A percentile compares a stretch with the other conserved stretches of the same genome.
Evolutionary conservation across 2,329 filamentous ascomycete species (phyloP).

Genomic region (Beauveria bassiana): DNA sequence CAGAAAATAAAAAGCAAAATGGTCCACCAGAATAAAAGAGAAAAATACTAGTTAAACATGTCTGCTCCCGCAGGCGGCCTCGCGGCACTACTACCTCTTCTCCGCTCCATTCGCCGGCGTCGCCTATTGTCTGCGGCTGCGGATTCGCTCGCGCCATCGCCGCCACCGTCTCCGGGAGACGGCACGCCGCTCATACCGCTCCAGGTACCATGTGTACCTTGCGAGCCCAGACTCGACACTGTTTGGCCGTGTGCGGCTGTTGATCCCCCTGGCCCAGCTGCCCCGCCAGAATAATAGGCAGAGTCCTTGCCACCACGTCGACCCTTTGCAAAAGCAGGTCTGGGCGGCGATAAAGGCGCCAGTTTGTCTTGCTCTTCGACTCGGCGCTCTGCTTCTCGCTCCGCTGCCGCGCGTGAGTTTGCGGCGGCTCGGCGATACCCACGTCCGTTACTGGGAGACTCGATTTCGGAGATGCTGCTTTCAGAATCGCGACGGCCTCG

Average conservation of each 20-base stretch:
- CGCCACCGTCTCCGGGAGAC: slow-evolving; percentile 35
- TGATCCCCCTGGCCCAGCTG: slow-evolving; percentile 33
- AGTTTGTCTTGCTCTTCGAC: slow-evolving; percentile 32
- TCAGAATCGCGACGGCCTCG: slow-evolving; percentile 39
- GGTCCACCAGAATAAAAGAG: background rate
- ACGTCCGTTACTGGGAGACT: slow-evolving; percentile 38
- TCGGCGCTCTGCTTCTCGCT: slow-evolving; percentile 38
- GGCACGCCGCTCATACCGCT: slow-evolving; percentile 39
- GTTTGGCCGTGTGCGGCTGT: slow-evolving; percentile 31
- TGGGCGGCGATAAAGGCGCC: slow-evolving; percentile 45
- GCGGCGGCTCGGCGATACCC: slow-evolving; percentile 49
- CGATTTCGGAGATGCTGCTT: slow-evolving; percentile 50
- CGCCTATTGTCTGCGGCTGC: slow-evolving; percentile 43
- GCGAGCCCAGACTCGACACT: slow-evolving; percentile 39
- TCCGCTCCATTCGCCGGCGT: slow-evolving; percentile 46
- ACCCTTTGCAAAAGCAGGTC: slow-evolving; percentile 47
- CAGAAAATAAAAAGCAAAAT: background rate
- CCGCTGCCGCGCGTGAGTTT: slow-evolving; percentile 37
- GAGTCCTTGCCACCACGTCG: slow-evolving; percentile 47
- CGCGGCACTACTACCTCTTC: slow-evolving; percentile 32
- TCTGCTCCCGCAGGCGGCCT: slow-evolving; percentile 27
- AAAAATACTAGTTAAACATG: slow-evolving; percentile 28
- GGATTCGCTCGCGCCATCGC: slow-evolving; percentile 25
- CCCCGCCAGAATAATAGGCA: slow-evolving; percentile 49
- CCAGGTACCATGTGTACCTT: slow-evolving; percentile 46